These are phyloP conservation scores for Diplotaxis tenuifolia DNA, from an alignment of 345 rosid species.

Conservation along the genomic window DNA sequence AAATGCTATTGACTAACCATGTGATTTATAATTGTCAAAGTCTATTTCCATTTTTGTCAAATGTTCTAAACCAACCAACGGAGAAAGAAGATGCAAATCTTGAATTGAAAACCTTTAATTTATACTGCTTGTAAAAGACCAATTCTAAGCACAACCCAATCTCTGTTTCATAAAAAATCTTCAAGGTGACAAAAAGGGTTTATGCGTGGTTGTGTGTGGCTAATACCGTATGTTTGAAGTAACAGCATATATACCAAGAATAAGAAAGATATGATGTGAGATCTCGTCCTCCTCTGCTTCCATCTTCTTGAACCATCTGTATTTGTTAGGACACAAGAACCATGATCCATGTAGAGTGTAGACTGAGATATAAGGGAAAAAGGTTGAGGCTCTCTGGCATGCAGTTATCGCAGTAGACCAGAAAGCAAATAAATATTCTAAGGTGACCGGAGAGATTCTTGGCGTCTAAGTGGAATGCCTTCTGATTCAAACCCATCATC, in stretches of 20 bases:
- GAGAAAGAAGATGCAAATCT: constrained; percentile 12
- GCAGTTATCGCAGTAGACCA: constrained; percentile 13
- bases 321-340: constrained; percentile 16
- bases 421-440: constrained; percentile 17
- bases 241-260: constrained; percentile 29
- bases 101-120: neutral
- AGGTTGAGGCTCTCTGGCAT: constrained; percentile 24
- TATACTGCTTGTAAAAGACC: neutral
- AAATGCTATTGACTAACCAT: constrained; percentile 4
- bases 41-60: constrained; percentile 10
- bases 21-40: constrained; percentile 8
- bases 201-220: constrained; percentile 24
- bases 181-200: constrained; percentile 29
- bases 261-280: constrained; percentile 11
- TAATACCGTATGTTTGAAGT: constrained; percentile 28
- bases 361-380: constrained; percentile 17
- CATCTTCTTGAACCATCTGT: constrained; percentile 33
- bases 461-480: constrained; percentile 61
- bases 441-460: constrained; percentile 44
- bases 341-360: constrained; percentile 17
- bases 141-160: constrained; percentile 32
- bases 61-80: constrained; percentile 17
- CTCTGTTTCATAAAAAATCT: constrained; percentile 9
- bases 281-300: constrained; percentile 5
- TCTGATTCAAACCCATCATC: constrained; percentile 47